phyloP scores from a whole-genome alignment of 495 filamentous ascomycete genomes.

The Aspergillus diversus region DNA sequence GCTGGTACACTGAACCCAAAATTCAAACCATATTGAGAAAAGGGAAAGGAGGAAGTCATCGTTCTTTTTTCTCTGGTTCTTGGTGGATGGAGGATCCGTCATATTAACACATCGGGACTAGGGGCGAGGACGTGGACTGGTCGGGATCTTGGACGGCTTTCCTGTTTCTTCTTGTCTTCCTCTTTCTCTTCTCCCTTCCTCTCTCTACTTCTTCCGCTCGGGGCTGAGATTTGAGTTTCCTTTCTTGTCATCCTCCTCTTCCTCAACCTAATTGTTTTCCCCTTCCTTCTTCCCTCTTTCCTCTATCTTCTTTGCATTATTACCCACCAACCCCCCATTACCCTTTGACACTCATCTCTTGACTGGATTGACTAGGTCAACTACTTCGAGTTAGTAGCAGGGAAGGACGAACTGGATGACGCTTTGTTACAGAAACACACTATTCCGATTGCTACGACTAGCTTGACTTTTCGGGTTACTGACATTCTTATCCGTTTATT shows the following conservation, averaged over 20 bases:
- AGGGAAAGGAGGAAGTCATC: conserved; percentile 19
- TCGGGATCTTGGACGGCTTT: conserved; percentile 46
- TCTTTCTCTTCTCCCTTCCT: conserved; percentile 26
- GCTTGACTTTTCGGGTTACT: conserved; percentile 14
- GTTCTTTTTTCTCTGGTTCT: conserved; percentile 36
- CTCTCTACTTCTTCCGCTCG: conserved; percentile 30
- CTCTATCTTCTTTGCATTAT: conserved; percentile 11
- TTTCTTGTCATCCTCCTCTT: conserved; percentile 17
- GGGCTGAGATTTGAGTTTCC: conserved; percentile 21
- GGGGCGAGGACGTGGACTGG: conserved; percentile 43
- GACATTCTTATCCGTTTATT: conserved; percentile 24
- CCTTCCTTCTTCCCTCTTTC: conserved; percentile 17
- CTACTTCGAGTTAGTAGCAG: neutral
- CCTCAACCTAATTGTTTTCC: conserved; percentile 9
- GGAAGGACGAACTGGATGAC: conserved; percentile 1
- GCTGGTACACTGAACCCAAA: conserved; percentile 20
- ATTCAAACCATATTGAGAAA: conserved; percentile 20
- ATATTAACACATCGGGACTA: conserved; percentile 56
- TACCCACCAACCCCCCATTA: conserved; percentile 17
- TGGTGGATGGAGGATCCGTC: conserved; percentile 48
- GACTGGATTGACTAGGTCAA: conserved; percentile 14
- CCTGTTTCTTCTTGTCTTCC: conserved; percentile 29
- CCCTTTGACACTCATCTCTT: conserved; percentile 13
- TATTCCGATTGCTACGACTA: conserved; percentile 14
- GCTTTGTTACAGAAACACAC: neutral